phyloP scores from a whole-genome alignment of 2,329 filamentous ascomycete genomes.

The Cercospora beticola region DNA sequence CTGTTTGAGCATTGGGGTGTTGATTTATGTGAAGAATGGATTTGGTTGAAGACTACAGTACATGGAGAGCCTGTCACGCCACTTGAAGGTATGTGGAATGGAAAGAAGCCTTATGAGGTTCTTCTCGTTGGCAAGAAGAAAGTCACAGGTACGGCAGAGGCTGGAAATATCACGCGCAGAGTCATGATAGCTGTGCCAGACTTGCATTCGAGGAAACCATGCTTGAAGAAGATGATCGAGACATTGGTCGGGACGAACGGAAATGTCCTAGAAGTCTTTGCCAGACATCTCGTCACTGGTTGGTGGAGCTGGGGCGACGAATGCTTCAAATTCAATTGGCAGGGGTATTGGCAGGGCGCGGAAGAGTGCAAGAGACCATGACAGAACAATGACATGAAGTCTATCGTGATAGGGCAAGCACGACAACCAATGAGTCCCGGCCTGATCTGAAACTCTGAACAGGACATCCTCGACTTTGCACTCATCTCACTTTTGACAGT shows the following conservation, averaged over 20 bases:
- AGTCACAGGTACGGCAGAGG: background rate
- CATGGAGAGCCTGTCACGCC: conserved; percentile 64
- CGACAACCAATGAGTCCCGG: background rate
- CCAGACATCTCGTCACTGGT: conserved; percentile 68
- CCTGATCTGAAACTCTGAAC: background rate
- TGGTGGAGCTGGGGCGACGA: conserved; percentile 82
- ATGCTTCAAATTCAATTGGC: conserved; percentile 66
- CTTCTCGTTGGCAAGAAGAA: conserved; percentile 58
- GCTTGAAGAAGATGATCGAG: conserved; percentile 61
- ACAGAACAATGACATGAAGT: background rate
- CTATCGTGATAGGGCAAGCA: background rate
- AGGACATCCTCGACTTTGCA: background rate
- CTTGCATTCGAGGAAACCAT: conserved; percentile 76
- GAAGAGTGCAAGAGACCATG: background rate
- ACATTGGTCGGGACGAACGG: conserved; percentile 55
- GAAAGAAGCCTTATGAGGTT: conserved; percentile 72
- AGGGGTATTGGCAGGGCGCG: conserved; percentile 49
- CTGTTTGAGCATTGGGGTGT: conserved; percentile 68
- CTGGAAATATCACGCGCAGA: conserved; percentile 45
- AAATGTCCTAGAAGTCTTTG: conserved; percentile 71
- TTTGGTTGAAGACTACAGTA: conserved; percentile 72
- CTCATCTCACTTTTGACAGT: background rate
- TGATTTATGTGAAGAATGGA: conserved; percentile 67
- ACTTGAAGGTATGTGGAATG: conserved; percentile 57
- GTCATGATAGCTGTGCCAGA: conserved; percentile 71